Conservation (phyloP, 2,329 filamentous ascomycete genomes). For the Chalaropsis ovoidea region DNA sequence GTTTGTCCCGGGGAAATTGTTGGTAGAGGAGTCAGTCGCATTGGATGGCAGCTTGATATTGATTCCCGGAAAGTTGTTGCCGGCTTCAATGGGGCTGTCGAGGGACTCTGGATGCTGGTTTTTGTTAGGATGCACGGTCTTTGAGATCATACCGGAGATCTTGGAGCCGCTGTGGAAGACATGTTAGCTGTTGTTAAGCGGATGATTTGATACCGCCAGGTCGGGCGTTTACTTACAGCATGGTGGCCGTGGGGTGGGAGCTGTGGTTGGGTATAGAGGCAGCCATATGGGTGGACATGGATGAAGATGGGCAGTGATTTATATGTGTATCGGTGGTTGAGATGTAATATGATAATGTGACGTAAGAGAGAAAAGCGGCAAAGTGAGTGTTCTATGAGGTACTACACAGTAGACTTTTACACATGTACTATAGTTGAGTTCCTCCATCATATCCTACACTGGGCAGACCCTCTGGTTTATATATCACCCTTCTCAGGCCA, state of each 20-base stretch:
- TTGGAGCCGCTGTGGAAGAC: slow-evolving; percentile 7
- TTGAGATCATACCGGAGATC: slow-evolving; percentile 17
- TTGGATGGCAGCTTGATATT: slow-evolving; percentile 18
- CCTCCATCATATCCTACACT: neutral
- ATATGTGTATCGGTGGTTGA: neutral
- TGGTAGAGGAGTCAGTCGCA: slow-evolving; percentile 10
- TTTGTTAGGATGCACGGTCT: slow-evolving; percentile 14
- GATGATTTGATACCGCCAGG: neutral
- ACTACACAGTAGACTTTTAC: neutral
- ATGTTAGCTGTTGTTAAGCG: neutral
- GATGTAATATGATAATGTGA: neutral
- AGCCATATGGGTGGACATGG: neutral
- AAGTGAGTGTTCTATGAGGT: neutral
- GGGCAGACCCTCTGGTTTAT: neutral
- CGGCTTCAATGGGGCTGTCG: slow-evolving; percentile 17
- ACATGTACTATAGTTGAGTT: neutral
- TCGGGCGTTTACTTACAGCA: slow-evolving; percentile 21
- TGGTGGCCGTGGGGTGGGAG: neutral
- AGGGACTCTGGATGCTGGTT: neutral
- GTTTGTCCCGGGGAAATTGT: slow-evolving; percentile 23
- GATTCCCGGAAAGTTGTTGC: slow-evolving; percentile 26
- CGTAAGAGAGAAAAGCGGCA: neutral
- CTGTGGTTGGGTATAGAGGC: neutral
- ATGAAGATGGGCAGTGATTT: neutral
- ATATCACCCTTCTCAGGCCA: neutral